Conservation (phyloP, 768 basidiomycete species). For the Suillus clintonianus region DNA sequence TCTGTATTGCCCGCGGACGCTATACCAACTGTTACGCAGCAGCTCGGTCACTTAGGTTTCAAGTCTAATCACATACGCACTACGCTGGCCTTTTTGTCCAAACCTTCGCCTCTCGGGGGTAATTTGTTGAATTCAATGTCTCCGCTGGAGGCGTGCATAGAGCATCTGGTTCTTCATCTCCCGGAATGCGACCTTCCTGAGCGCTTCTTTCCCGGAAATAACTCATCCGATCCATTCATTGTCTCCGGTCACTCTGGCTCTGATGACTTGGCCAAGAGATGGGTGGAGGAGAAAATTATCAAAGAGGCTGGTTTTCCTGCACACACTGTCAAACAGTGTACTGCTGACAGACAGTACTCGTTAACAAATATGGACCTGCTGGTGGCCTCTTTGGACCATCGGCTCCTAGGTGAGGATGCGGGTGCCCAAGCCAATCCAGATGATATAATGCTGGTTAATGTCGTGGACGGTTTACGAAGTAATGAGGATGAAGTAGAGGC, state of each 20-base stretch:
- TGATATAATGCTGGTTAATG: constrained; percentile 18
- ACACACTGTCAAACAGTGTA: constrained; percentile 62
- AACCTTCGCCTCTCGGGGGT: constrained; percentile 57
- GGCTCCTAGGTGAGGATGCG: constrained; percentile 50
- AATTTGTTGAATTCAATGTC: constrained; percentile 60
- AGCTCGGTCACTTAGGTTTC: constrained; percentile 73
- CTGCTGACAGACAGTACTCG: constrained; percentile 34
- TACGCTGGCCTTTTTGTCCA: constrained; percentile 56
- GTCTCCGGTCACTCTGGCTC: constrained; percentile 63
- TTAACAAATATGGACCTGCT: constrained; percentile 56
- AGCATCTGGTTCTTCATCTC: constrained; percentile 79
- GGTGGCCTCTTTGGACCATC: constrained; percentile 53
- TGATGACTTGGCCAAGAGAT: constrained; percentile 68
- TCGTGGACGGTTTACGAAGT: constrained; percentile 12
- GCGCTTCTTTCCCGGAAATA: constrained; percentile 63
- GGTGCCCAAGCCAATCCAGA: constrained; percentile 33
- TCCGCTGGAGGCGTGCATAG: constrained; percentile 77
- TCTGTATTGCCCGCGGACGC: constrained; percentile 45
- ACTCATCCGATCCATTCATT: constrained; percentile 71
- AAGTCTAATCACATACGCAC: constrained; percentile 50
- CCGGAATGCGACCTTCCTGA: constrained; percentile 88
- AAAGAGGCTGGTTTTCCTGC: constrained; percentile 86
- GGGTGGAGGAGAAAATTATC: constrained; percentile 77
- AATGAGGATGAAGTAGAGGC: constrained; percentile 49
- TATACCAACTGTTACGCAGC: constrained; percentile 43